Evolutionary conservation across 2,329 filamentous ascomycete species (phyloP).

Genomic region (Epichloe coenophiala): DNA sequence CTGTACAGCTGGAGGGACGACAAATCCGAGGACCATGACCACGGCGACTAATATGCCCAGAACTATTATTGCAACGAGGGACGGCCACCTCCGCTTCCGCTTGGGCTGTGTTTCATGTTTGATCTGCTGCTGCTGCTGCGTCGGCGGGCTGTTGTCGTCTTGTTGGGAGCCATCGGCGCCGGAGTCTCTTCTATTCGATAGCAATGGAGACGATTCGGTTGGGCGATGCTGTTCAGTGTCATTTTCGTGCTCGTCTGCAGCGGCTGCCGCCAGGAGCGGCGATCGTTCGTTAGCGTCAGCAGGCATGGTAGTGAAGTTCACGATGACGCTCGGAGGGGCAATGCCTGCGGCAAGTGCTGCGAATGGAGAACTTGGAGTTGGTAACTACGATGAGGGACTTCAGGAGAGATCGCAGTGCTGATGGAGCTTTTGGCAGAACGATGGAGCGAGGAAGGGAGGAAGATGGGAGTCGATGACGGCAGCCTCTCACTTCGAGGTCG

Average conservation of each 20-base stretch:
- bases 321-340: not conserved
- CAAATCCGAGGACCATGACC: conserved; percentile 68
- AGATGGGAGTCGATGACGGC: not conserved
- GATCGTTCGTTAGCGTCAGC: conserved; percentile 25
- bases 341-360: not conserved
- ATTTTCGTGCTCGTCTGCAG: conserved; percentile 14
- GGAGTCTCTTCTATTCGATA: conserved; percentile 18
- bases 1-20: conserved; percentile 67
- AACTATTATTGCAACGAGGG: conserved; percentile 55
- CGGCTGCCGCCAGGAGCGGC: conserved; percentile 27
- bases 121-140: conserved; percentile 12
- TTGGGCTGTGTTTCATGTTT: conserved; percentile 13
- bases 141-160: conserved; percentile 8
- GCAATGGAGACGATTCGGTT: conserved; percentile 39
- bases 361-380: not conserved
- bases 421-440: not conserved
- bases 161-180: conserved; percentile 19
- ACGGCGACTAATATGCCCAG: conserved; percentile 49
- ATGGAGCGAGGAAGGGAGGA: not conserved
- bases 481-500: too few relatives aligned
- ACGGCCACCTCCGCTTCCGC: conserved; percentile 50
- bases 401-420: not conserved
- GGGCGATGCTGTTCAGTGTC: conserved; percentile 7
- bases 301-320: conserved; percentile 23
- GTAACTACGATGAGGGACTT: not conserved